Conservation (phyloP, 1,284 basidiomycete species). For the Ceratobasidium sp. region DNA sequence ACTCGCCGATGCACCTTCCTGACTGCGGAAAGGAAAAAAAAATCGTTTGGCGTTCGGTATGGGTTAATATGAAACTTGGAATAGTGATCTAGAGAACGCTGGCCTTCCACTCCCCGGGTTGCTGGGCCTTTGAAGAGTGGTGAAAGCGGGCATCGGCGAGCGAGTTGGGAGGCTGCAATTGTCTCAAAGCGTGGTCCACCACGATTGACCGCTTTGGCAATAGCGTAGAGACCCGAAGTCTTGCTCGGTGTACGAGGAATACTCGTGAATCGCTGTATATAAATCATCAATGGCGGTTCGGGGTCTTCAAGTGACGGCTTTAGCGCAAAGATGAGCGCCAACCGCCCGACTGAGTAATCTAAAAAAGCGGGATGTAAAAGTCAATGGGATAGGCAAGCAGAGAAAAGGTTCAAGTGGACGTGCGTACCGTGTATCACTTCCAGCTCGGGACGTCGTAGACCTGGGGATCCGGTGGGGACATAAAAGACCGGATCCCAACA, state of each 20-base stretch:
- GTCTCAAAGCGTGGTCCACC: background rate
- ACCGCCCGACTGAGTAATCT: slow-evolving; percentile 10
- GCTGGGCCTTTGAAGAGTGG: background rate
- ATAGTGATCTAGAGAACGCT: background rate
- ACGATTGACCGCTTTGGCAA: background rate
- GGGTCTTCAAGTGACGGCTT: slow-evolving; percentile 9
- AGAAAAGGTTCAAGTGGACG: background rate
- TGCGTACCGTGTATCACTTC: background rate
- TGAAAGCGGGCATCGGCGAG: background rate
- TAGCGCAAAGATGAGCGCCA: background rate
- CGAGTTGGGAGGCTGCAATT: background rate
- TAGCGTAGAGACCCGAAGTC: background rate
- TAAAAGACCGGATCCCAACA: background rate
- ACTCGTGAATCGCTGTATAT: background rate
- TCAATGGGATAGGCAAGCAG: background rate
- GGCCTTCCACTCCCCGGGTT: background rate
- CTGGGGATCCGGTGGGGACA: background rate
- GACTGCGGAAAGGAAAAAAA: background rate
- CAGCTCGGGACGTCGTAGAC: background rate
- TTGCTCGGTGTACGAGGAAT: background rate
- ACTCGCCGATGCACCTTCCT: no score
- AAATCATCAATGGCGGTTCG: background rate
- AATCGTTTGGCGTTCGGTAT: background rate
- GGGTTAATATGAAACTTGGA: background rate
- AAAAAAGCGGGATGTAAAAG: background rate